Base-by-base conservation (phyloP, 495 filamentous ascomycete genomes). In the Podospora fimiseda region DNA sequence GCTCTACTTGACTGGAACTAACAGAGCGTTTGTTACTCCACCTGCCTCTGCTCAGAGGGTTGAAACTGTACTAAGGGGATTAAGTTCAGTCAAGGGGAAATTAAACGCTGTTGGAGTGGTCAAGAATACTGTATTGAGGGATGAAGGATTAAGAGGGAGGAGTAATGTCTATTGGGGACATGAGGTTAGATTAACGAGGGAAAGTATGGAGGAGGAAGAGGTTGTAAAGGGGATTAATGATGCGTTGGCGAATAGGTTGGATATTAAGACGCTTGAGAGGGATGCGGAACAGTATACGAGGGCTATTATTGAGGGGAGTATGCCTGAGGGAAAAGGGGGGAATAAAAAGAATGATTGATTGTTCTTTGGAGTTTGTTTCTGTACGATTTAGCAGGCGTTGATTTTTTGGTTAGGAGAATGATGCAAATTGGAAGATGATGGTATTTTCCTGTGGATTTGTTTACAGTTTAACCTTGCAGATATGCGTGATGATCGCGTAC, bases 1-100 rank as follows among this genome's bases (percentile, higher is more conserved):
- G 5, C 68, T 96, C 13, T 96, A 84, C 68, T 72, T 90, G 13
- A 80, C 84, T 0, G 79, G 81, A 19, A 96, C 93, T 16, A 86
- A 91, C 59, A 80, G 92, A 13, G 71, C 72, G 1, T 74, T 77
- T 65, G 68, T 59, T 33, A 70, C 30, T 64, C 77, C 65, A 22
- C 70, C 68, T n/a, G 50, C 60, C 13, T 46, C 77, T 1, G 75
- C 74, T 1, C 74, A 74, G 60, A 70, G 74, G 30, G 58, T 82
- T 7, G 78, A 82, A 56, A 47, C 53, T 5, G 60, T 67, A 1
- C 60, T 65, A 18, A 63, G 70, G 33, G 61, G 60, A 19, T 53
- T 82, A 33, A 66, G 63, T 40, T 55, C 42, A 1, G 63, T 67
- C 18, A 72, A 73, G 56, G 66, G 72, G 16, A 74, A 69, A 47